phyloP scores from a whole-genome alignment of 345 rosid species.

The Carallia brachiata region DNA sequence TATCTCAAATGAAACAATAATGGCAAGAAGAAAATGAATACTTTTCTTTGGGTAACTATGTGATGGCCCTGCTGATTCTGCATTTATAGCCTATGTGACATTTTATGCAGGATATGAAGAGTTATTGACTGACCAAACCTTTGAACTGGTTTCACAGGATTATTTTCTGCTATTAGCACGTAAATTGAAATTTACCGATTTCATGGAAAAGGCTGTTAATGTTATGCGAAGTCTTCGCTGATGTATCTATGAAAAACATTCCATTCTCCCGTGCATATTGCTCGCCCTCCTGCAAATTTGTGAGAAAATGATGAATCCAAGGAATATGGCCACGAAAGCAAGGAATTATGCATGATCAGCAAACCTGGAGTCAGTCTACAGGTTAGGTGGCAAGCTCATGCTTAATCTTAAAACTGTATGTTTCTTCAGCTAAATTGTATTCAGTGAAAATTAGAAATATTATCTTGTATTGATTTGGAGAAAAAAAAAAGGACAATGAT shows the following conservation, averaged over 20 bases:
- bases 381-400: background rate
- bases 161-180: background rate
- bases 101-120: background rate
- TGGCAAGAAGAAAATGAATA: background rate
- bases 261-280: slow-evolving; percentile 42
- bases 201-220: slow-evolving; percentile 41
- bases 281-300: slow-evolving; percentile 31
- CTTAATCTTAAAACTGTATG: background rate
- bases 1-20: background rate
- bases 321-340: background rate
- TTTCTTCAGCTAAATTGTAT: background rate
- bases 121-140: background rate
- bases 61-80: background rate
- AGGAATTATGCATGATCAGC: background rate
- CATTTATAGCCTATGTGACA: background rate
- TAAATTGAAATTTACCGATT: slow-evolving; percentile 29
- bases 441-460: too few relatives aligned
- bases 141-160: background rate
- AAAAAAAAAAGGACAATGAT: background rate
- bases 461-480: too few relatives aligned
- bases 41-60: background rate
- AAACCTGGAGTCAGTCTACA: background rate
- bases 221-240: slow-evolving; percentile 42
- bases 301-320: background rate
- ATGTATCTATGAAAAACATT: slow-evolving; percentile 43